Conservation (phyloP, 768 basidiomycete species). For the Daedalea quercina region DNA sequence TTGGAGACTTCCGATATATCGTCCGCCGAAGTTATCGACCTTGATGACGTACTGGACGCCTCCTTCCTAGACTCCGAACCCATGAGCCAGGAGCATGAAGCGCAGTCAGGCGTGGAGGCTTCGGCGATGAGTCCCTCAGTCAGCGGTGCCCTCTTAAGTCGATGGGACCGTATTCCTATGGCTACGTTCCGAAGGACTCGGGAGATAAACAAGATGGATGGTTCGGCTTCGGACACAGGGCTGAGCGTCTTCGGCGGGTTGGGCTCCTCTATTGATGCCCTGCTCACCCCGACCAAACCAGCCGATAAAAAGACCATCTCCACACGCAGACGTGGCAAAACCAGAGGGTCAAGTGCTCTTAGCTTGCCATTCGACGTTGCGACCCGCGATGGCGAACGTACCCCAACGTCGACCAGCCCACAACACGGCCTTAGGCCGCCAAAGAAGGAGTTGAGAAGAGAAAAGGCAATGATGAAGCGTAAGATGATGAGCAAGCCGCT, state of each 20-base stretch:
- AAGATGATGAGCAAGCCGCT: constrained; percentile 39
- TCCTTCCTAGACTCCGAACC: constrained; percentile 60
- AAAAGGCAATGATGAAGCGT: constrained; percentile 60
- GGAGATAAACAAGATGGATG: constrained; percentile 20
- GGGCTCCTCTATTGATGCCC: constrained; percentile 11
- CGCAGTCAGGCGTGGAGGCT: constrained; percentile 10
- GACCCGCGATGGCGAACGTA: constrained; percentile 45
- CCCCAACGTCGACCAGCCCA: constrained; percentile 13
- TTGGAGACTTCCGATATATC: constrained; percentile 29
- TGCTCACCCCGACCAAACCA: constrained; percentile 14
- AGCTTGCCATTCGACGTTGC: constrained; percentile 45
- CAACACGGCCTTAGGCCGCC: constrained; percentile 29
- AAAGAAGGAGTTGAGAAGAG: constrained; percentile 54
- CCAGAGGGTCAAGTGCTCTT: constrained; percentile 26
- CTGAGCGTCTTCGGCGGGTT: constrained; percentile 22
- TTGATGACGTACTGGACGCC: constrained; percentile 74
- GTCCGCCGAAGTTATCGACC: constrained; percentile 48
- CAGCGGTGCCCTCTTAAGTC: constrained; percentile 40
- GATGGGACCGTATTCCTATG: constrained; percentile 74
- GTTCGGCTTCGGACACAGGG: constrained; percentile 30
- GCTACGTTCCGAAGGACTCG: constrained; percentile 65
- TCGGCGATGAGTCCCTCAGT: constrained; percentile 9
- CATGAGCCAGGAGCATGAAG: constrained; percentile 13
- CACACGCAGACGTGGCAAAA: constrained; percentile 16
- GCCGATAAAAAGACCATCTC: constrained; percentile 16